A percentile compares a stretch with the other conserved stretches of the same genome.
These are phyloP conservation scores for Chaetomium sp. DNA, from an alignment of 2,329 filamentous ascomycete genomes.

Conservation along the genomic window DNA sequence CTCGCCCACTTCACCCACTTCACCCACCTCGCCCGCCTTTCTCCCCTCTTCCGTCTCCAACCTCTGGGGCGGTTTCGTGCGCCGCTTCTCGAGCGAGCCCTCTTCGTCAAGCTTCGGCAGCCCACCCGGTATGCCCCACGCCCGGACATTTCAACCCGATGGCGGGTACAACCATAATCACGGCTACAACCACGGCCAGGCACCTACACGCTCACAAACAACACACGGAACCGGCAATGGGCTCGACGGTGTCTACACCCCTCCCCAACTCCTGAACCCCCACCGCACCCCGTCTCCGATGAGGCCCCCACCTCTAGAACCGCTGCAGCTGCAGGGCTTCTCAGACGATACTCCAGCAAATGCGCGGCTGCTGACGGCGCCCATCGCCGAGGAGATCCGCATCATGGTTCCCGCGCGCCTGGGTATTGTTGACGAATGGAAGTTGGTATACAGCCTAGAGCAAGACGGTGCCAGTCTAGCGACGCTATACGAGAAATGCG, in stretches of 20 bases:
- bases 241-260: slow-evolving; percentile 54
- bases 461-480: slow-evolving; percentile 82
- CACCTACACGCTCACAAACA: too few species aligned
- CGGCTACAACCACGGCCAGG: slow-evolving; percentile 9
- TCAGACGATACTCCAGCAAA: slow-evolving; percentile 50
- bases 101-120: slow-evolving; percentile 17
- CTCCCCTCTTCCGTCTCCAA: slow-evolving; percentile 30
- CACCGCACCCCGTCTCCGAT: slow-evolving; percentile 68
- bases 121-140: slow-evolving; percentile 14
- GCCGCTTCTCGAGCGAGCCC: slow-evolving; percentile 55
- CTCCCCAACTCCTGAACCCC: slow-evolving; percentile 36
- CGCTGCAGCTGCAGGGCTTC: slow-evolving; percentile 65
- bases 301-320: slow-evolving; percentile 81
- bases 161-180: slow-evolving; percentile 17
- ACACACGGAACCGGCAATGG: slow-evolving; percentile 29
- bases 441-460: slow-evolving; percentile 79
- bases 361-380: slow-evolving; percentile 61
- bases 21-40: slow-evolving; percentile 22
- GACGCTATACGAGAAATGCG: slow-evolving; percentile 78
- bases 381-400: slow-evolving; percentile 86
- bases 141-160: slow-evolving; percentile 21
- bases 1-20: slow-evolving; percentile 25
- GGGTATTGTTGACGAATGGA: slow-evolving; percentile 83
- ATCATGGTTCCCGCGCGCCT: slow-evolving; percentile 80
- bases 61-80: slow-evolving; percentile 58